Base-by-base conservation (phyloP, 495 filamentous ascomycete species). In the Pseudevernia furfuracea region DNA sequence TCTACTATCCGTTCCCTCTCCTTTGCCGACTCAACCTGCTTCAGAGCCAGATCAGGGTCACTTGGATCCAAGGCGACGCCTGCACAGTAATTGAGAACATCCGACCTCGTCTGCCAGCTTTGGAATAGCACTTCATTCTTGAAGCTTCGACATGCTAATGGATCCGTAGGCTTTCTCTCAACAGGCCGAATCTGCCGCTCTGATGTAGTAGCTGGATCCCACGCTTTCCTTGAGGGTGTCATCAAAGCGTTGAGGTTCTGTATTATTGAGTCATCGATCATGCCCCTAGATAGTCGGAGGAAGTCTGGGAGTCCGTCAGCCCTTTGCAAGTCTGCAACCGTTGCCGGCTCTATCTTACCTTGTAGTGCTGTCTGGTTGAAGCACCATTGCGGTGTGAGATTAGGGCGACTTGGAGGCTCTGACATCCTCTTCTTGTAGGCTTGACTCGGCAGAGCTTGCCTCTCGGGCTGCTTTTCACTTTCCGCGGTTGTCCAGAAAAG, bases 231-330 rank as follows among this genome's bases (percentile, higher is more conserved):
- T 21, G 89, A 78, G 0, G 94, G 94, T 3, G 89, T 92, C 41
- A 91, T 75, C 32, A 98, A 81, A 3, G 91, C 90, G 77, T 98
- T 98, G 49, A 98, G 82, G 67, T 96, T 91, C 72, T 96, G 93
- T 2, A 85, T 85, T 68, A 98, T 96, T 21, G 89, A 89, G 72
- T 98, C 94, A 72, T 98, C 94, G 67, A 96, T 89, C 32, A 89
- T 83, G 62, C 83, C 81, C 62, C 94, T 84, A 9, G 94, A 97
- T 64, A 95, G 67, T 28, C 89, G 88, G n/a, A 98, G 84, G 75
- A 98, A 98, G 72, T 96, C 94, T 98, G 69, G 38, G 1, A 23
- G 4, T 12, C 39, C 28, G 28, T 53, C 28, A 53, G 49, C 49
- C 23, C n/a, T n/a, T n/a, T n/a, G n/a, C 17, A 7, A 17, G 25